Conservation (phyloP, 1,139 yeast species). For the Groenewaldozyma auringiensis region DNA sequence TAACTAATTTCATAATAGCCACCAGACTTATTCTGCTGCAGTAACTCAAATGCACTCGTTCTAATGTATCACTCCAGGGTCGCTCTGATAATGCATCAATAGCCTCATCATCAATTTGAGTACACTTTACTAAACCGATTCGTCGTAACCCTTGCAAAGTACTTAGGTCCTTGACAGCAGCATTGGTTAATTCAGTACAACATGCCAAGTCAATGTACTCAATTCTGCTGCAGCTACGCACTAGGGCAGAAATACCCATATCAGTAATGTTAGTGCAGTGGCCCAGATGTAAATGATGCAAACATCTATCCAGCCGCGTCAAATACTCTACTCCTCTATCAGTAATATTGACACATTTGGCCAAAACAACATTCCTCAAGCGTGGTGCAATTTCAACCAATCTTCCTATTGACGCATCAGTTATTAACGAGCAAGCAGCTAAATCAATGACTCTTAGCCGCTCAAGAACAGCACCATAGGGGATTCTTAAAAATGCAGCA, state of each 20-base stretch:
- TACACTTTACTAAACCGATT: conserved; percentile 89
- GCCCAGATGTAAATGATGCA: conserved; percentile 88
- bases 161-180: conserved; percentile 71
- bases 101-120: conserved; percentile 81
- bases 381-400: conserved; percentile 75
- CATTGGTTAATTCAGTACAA: conserved; percentile 82
- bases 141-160: conserved; percentile 74
- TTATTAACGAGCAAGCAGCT: conserved; percentile 74
- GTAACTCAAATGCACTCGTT: conserved; percentile 87
- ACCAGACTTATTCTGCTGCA: conserved; percentile 63
- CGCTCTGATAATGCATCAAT: conserved; percentile 64
- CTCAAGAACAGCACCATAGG: conserved; percentile 31
- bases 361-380: conserved; percentile 76
- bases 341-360: conserved; percentile 83
- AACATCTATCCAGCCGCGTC: conserved; percentile 65
- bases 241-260: conserved; percentile 69
- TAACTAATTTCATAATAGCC: conserved; percentile 47
- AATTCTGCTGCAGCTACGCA: conserved; percentile 72
- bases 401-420: conserved; percentile 70
- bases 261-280: conserved; percentile 91
- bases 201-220: conserved; percentile 95
- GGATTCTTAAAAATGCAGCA: conserved; percentile 33
- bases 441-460: conserved; percentile 73
- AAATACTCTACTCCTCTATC: conserved; percentile 72
- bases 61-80: conserved; percentile 65